Percentiles rank a stretch among this genome's conserved stretches.
These are phyloP conservation scores for Triangularia setosa DNA, from an alignment of 2,329 filamentous ascomycete genomes.

Conservation along the genomic window DNA sequence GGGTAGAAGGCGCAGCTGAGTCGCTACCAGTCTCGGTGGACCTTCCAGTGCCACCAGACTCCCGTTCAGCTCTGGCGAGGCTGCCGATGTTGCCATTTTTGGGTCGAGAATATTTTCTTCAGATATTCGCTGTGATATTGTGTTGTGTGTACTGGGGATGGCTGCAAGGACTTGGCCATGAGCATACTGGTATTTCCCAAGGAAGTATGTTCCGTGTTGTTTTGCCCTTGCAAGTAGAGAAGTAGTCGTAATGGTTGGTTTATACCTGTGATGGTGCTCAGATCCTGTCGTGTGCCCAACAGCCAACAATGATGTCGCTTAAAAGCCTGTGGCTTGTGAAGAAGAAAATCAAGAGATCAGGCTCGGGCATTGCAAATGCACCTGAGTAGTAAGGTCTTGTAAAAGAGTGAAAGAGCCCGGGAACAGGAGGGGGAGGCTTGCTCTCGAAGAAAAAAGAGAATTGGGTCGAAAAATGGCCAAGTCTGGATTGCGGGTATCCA, in stretches of 20 bases:
- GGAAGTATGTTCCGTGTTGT: not conserved
- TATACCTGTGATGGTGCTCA: not conserved
- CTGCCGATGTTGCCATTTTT: slow-evolving; percentile 25
- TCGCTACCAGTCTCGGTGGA: slow-evolving; percentile 49
- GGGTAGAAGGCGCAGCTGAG: slow-evolving; percentile 58
- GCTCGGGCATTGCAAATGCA: slow-evolving; percentile 5
- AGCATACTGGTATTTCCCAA: not conserved
- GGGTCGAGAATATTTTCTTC: not conserved
- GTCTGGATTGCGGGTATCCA: not conserved
- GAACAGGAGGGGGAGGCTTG: slow-evolving; percentile 21
- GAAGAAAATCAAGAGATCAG: slow-evolving; percentile 20
- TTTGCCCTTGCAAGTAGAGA: not conserved
- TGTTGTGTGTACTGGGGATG: not conserved
- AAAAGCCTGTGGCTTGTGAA: slow-evolving; percentile 18
- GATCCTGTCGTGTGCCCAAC: not conserved
- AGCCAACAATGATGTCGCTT: slow-evolving; percentile 10
- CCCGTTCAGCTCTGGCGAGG: slow-evolving; percentile 35
- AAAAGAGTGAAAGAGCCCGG: not conserved
- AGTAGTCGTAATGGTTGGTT: not conserved
- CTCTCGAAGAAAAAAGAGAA: not conserved
- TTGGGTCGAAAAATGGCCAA: not conserved
- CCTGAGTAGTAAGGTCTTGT: slow-evolving; percentile 15
- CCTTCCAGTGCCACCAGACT: slow-evolving; percentile 60
- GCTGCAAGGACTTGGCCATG: not conserved
- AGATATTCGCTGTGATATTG: not conserved